These are phyloP conservation scores for Trypanosoma melophagium DNA, from an alignment of 208 protist species.

Conservation along the genomic window DNA sequence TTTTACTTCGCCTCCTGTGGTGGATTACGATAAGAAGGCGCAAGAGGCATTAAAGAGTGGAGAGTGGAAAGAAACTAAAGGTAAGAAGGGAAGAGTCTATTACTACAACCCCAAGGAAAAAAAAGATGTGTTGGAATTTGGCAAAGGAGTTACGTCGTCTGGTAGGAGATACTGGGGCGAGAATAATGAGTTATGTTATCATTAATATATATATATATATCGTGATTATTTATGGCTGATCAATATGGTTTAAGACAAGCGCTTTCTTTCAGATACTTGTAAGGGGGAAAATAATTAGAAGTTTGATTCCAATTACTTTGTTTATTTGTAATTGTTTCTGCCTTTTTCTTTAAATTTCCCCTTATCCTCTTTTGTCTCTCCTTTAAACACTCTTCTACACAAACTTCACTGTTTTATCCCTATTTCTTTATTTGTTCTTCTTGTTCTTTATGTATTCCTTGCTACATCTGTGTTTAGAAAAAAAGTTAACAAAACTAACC, in stretches of 20 bases:
- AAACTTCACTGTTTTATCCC: neutral
- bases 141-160: constrained; percentile 17
- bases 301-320: constrained; percentile 10
- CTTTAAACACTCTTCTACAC: constrained; percentile 1
- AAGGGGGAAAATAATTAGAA: constrained; percentile 21
- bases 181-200: too few relatives aligned
- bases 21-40: constrained; percentile 16
- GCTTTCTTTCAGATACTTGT: neutral
- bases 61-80: constrained; percentile 23
- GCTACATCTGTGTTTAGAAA: neutral
- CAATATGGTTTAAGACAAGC: neutral
- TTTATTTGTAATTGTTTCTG: neutral
- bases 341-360: constrained; percentile 6
- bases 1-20: neutral
- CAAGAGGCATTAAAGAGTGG: constrained; percentile 7
- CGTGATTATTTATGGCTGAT: neutral
- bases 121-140: constrained; percentile 27
- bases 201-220: neutral
- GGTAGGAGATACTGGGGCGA: neutral
- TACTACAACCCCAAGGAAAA: constrained; percentile 25
- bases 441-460: neutral
- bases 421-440: constrained; percentile 20
- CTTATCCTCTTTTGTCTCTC: constrained; percentile 3
- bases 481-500: constrained; percentile 3
- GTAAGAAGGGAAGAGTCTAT: constrained; percentile 17